phyloP scores from a whole-genome alignment of 2,329 filamentous ascomycete genomes.

The Penicillium rolfsii region DNA sequence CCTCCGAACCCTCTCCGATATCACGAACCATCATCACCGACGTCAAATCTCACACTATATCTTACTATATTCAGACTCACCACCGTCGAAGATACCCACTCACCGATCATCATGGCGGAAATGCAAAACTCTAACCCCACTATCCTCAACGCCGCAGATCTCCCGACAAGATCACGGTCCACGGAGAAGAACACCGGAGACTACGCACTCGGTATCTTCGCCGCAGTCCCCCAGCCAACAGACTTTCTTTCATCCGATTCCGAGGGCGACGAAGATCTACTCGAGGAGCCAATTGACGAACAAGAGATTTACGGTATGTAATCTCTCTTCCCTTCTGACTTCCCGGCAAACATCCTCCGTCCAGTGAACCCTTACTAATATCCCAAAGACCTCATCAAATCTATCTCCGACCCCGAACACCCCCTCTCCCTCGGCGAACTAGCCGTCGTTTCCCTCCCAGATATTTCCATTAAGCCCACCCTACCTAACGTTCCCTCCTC shows the following conservation, averaged over 20 bases:
- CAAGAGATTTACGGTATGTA: constrained; percentile 90
- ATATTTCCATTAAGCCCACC: constrained; percentile 77
- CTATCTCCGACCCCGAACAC: constrained; percentile 95
- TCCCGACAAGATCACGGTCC: constrained; percentile 71
- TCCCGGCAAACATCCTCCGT: background rate
- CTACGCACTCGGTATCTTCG: constrained; percentile 52
- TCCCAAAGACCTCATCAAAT: constrained; percentile 79
- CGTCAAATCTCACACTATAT: background rate
- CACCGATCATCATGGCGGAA: constrained; percentile 34
- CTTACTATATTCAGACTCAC: background rate
- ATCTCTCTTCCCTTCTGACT: too few relatives aligned
- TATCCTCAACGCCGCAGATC: constrained; percentile 82
- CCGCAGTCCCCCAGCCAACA: constrained; percentile 54
- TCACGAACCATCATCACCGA: background rate
- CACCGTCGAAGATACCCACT: background rate
- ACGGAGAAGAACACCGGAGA: constrained; percentile 45
- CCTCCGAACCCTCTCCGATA: background rate
- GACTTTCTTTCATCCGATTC: constrained; percentile 54
- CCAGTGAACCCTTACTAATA: background rate
- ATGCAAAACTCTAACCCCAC: constrained; percentile 75
- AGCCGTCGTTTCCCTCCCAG: constrained; percentile 92
- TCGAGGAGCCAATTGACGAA: constrained; percentile 85
- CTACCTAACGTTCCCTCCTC: constrained; percentile 61
- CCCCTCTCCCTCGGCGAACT: constrained; percentile 90
- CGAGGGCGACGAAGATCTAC: constrained; percentile 59